These are phyloP conservation scores for Syncephalastrum sp. DNA, from an alignment of 371 early-diverging fungal species.

Conservation along the genomic window DNA sequence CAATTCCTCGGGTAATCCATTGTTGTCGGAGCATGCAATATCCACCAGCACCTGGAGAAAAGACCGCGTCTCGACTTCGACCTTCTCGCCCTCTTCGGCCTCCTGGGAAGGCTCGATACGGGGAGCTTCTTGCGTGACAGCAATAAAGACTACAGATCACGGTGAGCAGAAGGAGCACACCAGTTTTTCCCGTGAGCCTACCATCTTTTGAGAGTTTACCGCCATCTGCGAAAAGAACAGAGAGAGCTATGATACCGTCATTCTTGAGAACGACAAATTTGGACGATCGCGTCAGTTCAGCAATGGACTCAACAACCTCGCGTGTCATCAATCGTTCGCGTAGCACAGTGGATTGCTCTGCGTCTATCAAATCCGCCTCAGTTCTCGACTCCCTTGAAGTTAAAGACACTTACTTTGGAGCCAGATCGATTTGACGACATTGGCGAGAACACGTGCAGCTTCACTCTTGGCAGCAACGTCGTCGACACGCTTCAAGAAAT, in stretches of 20 bases:
- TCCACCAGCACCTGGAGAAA: conserved; percentile 47
- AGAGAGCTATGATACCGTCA: conserved; percentile 61
- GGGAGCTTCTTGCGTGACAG: conserved; percentile 15
- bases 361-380: background rate
- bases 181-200: background rate
- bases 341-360: conserved; percentile 23
- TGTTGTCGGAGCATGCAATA: conserved; percentile 23
- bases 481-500: conserved; percentile 52
- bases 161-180: conserved; percentile 3
- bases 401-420: conserved; percentile 9
- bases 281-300: conserved; percentile 51
- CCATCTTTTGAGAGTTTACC: conserved; percentile 5
- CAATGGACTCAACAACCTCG: conserved; percentile 44
- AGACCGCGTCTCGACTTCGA: conserved; percentile 21
- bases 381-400: background rate
- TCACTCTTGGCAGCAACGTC: conserved; percentile 63
- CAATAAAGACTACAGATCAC: conserved; percentile 23
- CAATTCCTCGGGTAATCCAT: conserved; percentile 26
- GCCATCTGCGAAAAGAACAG: conserved; percentile 45
- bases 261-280: conserved; percentile 60
- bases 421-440: conserved; percentile 55
- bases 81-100: conserved; percentile 18
- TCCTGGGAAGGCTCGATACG: conserved; percentile 10
- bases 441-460: conserved; percentile 60
- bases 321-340: conserved; percentile 37